Evolutionary conservation across 768 basidiomycete genomes (phyloP), one percentile per base, ranked within the genome.

Genomic region (Pulveroboletus sp.): DNA sequence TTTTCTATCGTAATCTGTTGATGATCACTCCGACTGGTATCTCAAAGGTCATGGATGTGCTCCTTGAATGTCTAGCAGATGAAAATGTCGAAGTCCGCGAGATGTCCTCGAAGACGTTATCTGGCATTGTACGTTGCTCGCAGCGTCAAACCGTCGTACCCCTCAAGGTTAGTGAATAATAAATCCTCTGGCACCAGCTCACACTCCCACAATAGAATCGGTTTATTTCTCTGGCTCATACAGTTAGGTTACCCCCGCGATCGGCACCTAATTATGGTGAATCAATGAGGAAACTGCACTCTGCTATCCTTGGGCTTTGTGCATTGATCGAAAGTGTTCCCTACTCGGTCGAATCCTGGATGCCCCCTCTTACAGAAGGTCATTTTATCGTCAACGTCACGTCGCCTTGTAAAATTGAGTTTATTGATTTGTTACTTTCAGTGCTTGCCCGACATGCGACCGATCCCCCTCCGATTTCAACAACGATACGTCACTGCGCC

Each of bases 301-400:
- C 89, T 28, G 93, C 93, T 2, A 88, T 98, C 50, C 76, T 98
- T 42, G 95, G 95, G n/a, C 83, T 94, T 39, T 91, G 90, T 56
- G 91, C 95, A 6, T 73, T 98, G 30, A 82, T 98, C 31, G 90
- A 94, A 59, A 94, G 93, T 50, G 95, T 89, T 65, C 95, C 95
- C 0, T 96, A 96, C 69, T 93, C 93, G 2, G 86, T 97, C 13
- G 95, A 95, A 61, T 82, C 84, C 55, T 98, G 93, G 87, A 84
- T 95, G 80, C 87, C 87, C 28, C 73, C 85, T 17, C 74, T 90
- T 46, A 87, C 86, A 32, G 87, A 89, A 74, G 79, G 87, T 86
- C 58, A 36, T 38, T 40, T 30, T 11, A 46, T 43, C 33, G 39
- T 38, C 28, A 39, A 24, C 7, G 15, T 28, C 30, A n/a, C 39